Conservation (phyloP, 2,329 filamentous ascomycete species). For the Periconia sp. region DNA sequence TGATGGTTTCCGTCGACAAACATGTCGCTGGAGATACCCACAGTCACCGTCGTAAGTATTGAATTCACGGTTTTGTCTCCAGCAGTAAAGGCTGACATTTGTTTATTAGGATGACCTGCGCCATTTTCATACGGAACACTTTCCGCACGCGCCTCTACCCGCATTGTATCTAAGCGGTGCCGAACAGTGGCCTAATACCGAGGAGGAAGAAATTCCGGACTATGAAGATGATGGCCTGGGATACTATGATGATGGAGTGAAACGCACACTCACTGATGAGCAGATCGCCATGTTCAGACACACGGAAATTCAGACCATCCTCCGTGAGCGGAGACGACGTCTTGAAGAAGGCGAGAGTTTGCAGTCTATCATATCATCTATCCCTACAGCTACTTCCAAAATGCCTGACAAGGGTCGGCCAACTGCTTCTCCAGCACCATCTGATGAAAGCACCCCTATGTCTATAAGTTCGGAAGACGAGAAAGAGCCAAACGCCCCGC, state of each 20-base stretch:
- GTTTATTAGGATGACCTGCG: constrained; percentile 48
- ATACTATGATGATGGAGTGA: constrained; percentile 83
- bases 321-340: constrained; percentile 41
- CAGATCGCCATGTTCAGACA: constrained; percentile 90
- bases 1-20: constrained; percentile 10
- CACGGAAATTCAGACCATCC: constrained; percentile 76
- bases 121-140: constrained; percentile 47
- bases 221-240: constrained; percentile 69
- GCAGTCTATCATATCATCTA: not conserved
- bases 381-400: not conserved
- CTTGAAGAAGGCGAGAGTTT: constrained; percentile 22
- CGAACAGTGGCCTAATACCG: constrained; percentile 31
- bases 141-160: constrained; percentile 42
- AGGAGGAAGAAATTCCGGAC: constrained; percentile 23
- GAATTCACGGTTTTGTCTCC: not conserved
- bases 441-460: constrained; percentile 7
- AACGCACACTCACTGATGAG: constrained; percentile 86
- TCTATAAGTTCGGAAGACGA: constrained; percentile 6
- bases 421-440: constrained; percentile 3
- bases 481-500: constrained; percentile 14
- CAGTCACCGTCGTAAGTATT: constrained; percentile 33
- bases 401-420: not conserved
- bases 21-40: constrained; percentile 32
- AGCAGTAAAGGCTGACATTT: constrained; percentile 3
- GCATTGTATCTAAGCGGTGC: constrained; percentile 31